Base-by-base conservation (phyloP, 1,284 basidiomycete genomes). In the Exobasidium cylindrosporum region DNA sequence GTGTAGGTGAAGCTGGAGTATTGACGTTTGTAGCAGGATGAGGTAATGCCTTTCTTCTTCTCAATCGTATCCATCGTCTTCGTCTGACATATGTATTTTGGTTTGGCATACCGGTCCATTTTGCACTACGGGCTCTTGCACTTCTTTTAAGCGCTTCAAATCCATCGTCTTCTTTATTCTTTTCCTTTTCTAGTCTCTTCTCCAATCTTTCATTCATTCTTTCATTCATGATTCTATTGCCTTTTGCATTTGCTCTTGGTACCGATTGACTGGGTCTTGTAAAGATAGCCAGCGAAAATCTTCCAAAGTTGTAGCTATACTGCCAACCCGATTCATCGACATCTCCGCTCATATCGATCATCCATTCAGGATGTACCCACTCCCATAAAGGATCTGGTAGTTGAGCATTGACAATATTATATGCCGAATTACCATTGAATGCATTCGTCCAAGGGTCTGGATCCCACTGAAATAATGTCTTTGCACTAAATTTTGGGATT, bases 311-410 rank as follows among this genome's bases (percentile, higher is more conserved):
- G 57, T 72, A 68, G 44, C 69, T 69, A 60, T 79, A 79, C 64
- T 79, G 76, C 77, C 77, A 79, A 29, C 77, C 77, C 2, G 73
- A 70, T 61, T 79, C 76, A 46, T 79, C 77, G 5, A 74, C 76
- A 49, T 79, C 76, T 47, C 74, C 76, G 0, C 72, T 72, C 77
- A 79, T 79, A 64, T 79, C 77, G 61, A 79, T 75, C 54, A 72
- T 62, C 77, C 77, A 79, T 29, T 75, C 72, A 13, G 63, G 63
- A 40, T 79, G 73, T 21, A 76, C 76, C 77, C 77, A 79, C 47
- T 78, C 77, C 77, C 77, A 79, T 6, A 69, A 71, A 3, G 74
- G 70, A 63, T 79, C 76, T 1, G 77, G 77, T 44, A 79, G 63
- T 64, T 79, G 77, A 13, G 75, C 74, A 44, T 75, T 79, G 30